Evolutionary conservation across 805 yeast genomes (phyloP), one percentile per base, ranked within the genome.

Genomic region (Schwanniomyces yamadae): DNA sequence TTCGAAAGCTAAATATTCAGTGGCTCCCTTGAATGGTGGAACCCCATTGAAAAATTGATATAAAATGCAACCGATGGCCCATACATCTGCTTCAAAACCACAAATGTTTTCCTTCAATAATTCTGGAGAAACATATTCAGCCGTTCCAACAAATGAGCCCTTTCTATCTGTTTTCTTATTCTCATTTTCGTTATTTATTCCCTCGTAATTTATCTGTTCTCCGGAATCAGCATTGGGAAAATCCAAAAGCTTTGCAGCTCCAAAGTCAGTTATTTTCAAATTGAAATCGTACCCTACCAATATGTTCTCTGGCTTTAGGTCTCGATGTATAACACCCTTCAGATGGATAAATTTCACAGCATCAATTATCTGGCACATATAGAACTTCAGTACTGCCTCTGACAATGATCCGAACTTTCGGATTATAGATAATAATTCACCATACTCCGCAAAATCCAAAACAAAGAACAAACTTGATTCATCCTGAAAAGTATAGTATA

Each of bases 71-170:
- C 96, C 97, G 37, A 88, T 59, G 1, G 97, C 96, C 97, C 97
- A 89, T n/a, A 86, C 61, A 57, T 89, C 97, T 21, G 91, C 74
- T 44, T 82, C 83, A 52, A 78, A 84, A 13, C 95, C 93, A 54
- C 95, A 87, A 23, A 75, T 69, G 56, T 91, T 93, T 49, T 77
- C 72, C 32, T 80, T 75, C 32, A 93, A 66, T 26, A 93, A 65
- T 57, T 93, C 99, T 0, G 98, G 99, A 0, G 95, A 82, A 2
- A 93, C 96, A 54, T 90, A 90, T 55, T 90, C 97, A 0, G 98
- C 98, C 1, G 99, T 91, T 0, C 99, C 99, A 3, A 91, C 98
- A 66, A 91, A 93, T 0, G 97, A 89, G 15, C 68, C 72, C 37
- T 59, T 59, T n/a, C 69, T 42, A 13, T 50, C 54, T 12, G 54